Percentiles rank a stretch among this genome's conserved stretches.
phyloP scores from a whole-genome alignment of 345 rosid genomes.

The Psidium friedrichsthalianum region DNA sequence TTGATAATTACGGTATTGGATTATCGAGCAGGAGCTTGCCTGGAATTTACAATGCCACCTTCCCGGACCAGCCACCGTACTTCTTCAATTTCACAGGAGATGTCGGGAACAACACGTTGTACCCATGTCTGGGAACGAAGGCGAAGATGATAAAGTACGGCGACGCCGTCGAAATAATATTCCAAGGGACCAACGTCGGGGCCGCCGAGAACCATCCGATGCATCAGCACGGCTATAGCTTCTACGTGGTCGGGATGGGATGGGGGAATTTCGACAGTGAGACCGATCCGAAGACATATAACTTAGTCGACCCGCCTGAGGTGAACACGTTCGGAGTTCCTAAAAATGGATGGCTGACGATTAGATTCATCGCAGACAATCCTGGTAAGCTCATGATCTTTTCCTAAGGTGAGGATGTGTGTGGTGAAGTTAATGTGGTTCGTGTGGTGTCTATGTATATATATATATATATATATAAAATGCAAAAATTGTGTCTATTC shows the following conservation, averaged over 20 bases:
- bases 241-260: slow-evolving; percentile 30
- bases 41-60: not conserved
- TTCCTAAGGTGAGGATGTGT: not conserved
- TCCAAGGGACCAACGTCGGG: slow-evolving; percentile 24
- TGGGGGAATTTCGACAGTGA: slow-evolving; percentile 17
- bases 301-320: slow-evolving; percentile 25
- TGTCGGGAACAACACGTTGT: not conserved
- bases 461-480: too few relatives aligned
- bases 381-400: slow-evolving; percentile 10
- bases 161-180: slow-evolving; percentile 23
- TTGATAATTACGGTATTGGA: not conserved
- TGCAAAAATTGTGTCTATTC: too few relatives aligned
- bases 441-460: too few relatives aligned
- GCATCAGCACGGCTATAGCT: slow-evolving; percentile 30
- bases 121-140: slow-evolving; percentile 6
- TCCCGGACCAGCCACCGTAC: slow-evolving; percentile 6
- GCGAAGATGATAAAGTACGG: slow-evolving; percentile 13
- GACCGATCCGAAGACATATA: slow-evolving; percentile 10
- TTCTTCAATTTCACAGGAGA: slow-evolving; percentile 25
- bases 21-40: not conserved
- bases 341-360: slow-evolving; percentile 16
- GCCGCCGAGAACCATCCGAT: slow-evolving; percentile 19
- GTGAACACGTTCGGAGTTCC: slow-evolving; percentile 22
- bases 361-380: slow-evolving; percentile 19
- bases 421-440: not conserved